Conservation (phyloP, 2,329 filamentous ascomycete species). For the Zasmidium angulare region DNA sequence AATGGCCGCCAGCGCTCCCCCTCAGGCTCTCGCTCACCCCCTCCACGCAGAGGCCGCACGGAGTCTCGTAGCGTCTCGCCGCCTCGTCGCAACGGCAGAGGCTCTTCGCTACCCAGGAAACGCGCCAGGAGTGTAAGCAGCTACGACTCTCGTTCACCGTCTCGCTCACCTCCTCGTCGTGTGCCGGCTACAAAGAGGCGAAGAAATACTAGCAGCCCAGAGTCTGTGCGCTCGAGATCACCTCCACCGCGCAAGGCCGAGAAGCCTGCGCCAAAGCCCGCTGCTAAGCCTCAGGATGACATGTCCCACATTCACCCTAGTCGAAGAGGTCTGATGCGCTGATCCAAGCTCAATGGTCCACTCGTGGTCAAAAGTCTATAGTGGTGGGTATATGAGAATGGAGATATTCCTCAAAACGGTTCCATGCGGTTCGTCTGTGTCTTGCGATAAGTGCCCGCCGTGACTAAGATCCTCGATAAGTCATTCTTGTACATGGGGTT, state of each 20-base stretch:
- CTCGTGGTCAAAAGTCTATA: no score
- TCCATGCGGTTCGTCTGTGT: not conserved
- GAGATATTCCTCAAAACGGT: not conserved
- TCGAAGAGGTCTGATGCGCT: slow-evolving; percentile 32
- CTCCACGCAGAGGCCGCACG: slow-evolving; percentile 27
- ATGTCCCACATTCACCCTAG: slow-evolving; percentile 37
- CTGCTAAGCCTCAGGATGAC: slow-evolving; percentile 25
- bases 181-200: slow-evolving; percentile 26
- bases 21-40: slow-evolving; percentile 31
- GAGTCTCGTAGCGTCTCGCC: slow-evolving; percentile 25
- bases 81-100: slow-evolving; percentile 18
- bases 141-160: slow-evolving; percentile 22
- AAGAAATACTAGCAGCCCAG: slow-evolving; percentile 32
- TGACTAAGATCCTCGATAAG: not conserved
- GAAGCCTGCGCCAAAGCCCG: slow-evolving; percentile 5
- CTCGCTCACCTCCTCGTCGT: slow-evolving; percentile 21
- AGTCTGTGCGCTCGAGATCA: slow-evolving; percentile 27
- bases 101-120: slow-evolving; percentile 12
- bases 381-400: no score
- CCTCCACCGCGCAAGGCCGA: slow-evolving; percentile 18
- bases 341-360: no score
- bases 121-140: slow-evolving; percentile 1
- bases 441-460: not conserved
- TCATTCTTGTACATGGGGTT: not conserved
- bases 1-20: slow-evolving; percentile 15